Percentiles rank a stretch among this genome's conserved stretches.
Conservation (phyloP, 2,329 filamentous ascomycete species). For the Epichloe baconii region DNA sequence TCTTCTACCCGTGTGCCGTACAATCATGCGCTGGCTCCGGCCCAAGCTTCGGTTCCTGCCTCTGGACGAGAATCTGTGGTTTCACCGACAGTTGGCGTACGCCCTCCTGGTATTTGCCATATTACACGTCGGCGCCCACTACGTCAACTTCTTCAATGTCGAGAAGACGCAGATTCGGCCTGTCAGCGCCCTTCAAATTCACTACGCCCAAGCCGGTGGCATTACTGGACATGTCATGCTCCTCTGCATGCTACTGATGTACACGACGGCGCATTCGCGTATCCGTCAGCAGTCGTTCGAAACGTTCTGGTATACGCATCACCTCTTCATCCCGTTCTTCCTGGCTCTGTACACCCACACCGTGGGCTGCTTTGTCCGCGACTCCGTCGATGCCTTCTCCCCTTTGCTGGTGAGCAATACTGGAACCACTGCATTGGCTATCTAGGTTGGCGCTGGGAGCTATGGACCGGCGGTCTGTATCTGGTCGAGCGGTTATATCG, state of each 20-base stretch:
- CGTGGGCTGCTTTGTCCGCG: slow-evolving; percentile 89
- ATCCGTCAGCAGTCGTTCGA: slow-evolving; percentile 97
- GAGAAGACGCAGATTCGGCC: slow-evolving; percentile 74
- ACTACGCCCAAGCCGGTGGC: slow-evolving; percentile 78
- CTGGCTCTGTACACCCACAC: slow-evolving; percentile 92
- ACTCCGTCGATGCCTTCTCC: slow-evolving; percentile 56
- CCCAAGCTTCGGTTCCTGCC: slow-evolving; percentile 82
- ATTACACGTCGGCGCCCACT: slow-evolving; percentile 68
- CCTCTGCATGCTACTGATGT: slow-evolving; percentile 97
- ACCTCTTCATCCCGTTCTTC: slow-evolving; percentile 94
- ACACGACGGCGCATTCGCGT: slow-evolving; percentile 83
- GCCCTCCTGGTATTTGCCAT: slow-evolving; percentile 70
- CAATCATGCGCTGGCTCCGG: slow-evolving; percentile 68
- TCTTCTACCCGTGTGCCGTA: slow-evolving; percentile 87
- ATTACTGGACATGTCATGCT: slow-evolving; percentile 97
- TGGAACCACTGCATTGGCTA: slow-evolving; percentile 94
- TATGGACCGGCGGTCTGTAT: slow-evolving; percentile 75
- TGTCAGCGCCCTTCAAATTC: slow-evolving; percentile 73
- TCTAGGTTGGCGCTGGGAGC: slow-evolving; percentile 93
- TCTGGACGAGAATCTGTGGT: slow-evolving; percentile 94
- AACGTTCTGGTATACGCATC: slow-evolving; percentile 98
- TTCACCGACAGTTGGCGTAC: slow-evolving; percentile 91
- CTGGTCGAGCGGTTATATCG: slow-evolving; percentile 80
- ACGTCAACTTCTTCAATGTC: slow-evolving; percentile 98
- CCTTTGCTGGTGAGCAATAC: slow-evolving; percentile 69